Conservation (phyloP, 1,284 basidiomycete genomes). For the Fomitopsis schrenkii region DNA sequence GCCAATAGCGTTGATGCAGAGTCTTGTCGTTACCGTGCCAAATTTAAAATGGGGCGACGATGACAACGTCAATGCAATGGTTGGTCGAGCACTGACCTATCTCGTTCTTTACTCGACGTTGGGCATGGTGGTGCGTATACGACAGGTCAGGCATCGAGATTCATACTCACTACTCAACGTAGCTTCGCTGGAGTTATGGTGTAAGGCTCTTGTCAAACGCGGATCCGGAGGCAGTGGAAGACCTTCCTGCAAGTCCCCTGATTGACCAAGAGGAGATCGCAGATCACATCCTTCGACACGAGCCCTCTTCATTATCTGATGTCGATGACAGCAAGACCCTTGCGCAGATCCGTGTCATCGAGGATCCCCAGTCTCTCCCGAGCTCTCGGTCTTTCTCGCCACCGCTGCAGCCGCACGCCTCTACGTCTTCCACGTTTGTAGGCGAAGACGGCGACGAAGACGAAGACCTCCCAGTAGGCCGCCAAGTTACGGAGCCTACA, state of each 20-base stretch:
- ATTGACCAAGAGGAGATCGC: constrained; percentile 23
- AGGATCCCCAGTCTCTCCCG: constrained; percentile 45
- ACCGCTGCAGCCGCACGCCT: constrained; percentile 1
- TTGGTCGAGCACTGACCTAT: constrained; percentile 90
- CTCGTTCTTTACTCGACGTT: constrained; percentile 90
- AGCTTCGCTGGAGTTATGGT: constrained; percentile 91
- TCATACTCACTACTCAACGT: not conserved
- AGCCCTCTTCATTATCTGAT: constrained; percentile 12
- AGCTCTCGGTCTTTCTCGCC: constrained; percentile 43
- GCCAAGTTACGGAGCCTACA: constrained; percentile 24
- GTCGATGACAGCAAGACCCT: constrained; percentile 13
- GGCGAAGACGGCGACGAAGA: constrained; percentile 34
- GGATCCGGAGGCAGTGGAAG: constrained; percentile 40
- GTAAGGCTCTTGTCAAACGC: constrained; percentile 74
- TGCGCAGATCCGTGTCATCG: constrained; percentile 8
- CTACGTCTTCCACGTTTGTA: constrained; percentile 25
- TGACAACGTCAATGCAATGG: constrained; percentile 84
- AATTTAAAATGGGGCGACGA: constrained; percentile 80
- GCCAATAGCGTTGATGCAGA: constrained; percentile 90
- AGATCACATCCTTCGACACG: constrained; percentile 17
- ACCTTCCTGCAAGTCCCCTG: constrained; percentile 19
- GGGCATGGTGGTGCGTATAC: constrained; percentile 78
- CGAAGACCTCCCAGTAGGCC: constrained; percentile 21
- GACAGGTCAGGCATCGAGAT: not conserved
- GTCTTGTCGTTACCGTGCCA: constrained; percentile 81